Evolutionary conservation across 805 yeast species (phyloP).

Genomic region (Candida piceae): DNA sequence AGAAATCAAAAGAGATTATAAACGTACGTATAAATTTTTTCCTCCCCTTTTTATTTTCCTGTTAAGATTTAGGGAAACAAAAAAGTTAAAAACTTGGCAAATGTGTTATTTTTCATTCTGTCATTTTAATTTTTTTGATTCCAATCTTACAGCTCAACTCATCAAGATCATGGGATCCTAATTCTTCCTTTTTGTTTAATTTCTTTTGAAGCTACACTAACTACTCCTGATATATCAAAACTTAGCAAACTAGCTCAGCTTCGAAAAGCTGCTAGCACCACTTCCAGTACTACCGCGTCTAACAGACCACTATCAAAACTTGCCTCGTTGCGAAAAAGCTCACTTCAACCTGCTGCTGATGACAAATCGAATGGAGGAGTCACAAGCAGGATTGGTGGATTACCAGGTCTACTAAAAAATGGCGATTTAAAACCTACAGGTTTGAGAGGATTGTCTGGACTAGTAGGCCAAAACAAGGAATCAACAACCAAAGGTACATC

Average conservation of each 20-base stretch:
- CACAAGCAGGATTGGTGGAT: background rate
- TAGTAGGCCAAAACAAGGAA: background rate
- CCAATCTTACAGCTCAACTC: no score
- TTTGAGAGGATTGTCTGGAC: slow-evolving; percentile 1
- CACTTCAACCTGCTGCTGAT: no score
- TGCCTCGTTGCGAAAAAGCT: no score
- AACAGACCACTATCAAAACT: no score
- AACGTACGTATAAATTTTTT: slow-evolving; percentile 20
- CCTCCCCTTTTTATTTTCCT: background rate
- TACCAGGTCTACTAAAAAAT: background rate
- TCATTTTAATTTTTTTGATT: no score
- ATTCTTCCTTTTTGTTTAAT: slow-evolving; percentile 4
- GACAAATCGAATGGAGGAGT: background rate
- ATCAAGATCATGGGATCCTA: slow-evolving; percentile 15
- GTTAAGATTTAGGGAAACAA: background rate
- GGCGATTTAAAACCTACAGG: background rate
- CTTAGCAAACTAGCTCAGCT: slow-evolving; percentile 43
- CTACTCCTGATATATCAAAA: slow-evolving; percentile 30
- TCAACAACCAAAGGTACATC: background rate
- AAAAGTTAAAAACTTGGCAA: background rate
- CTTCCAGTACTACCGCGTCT: no score
- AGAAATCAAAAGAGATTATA: slow-evolving; percentile 36
- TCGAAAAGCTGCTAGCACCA: background rate
- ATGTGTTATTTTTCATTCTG: no score
- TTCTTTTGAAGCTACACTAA: slow-evolving; percentile 5